phyloP scores from a whole-genome alignment of 1,139 yeast species.

The Candida sojae region DNA sequence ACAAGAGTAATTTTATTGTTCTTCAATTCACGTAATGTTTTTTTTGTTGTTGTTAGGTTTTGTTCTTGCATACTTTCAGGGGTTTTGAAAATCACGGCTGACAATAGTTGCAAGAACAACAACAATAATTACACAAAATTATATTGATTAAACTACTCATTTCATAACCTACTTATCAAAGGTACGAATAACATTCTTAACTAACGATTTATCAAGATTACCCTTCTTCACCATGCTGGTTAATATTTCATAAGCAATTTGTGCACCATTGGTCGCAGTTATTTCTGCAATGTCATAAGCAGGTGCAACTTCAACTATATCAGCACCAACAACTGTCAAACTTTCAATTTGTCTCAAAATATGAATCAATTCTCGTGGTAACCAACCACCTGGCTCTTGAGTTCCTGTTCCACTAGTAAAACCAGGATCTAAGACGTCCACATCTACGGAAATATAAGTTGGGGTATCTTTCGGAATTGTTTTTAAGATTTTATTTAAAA shows the following conservation, averaged over 20 bases:
- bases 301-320: slow-evolving; percentile 77
- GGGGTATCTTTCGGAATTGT: slow-evolving; percentile 59
- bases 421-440: slow-evolving; percentile 81
- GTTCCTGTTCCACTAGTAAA: slow-evolving; percentile 85
- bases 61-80: no score
- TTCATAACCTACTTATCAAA: slow-evolving; percentile 1
- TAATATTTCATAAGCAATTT: slow-evolving; percentile 66
- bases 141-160: no score
- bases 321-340: slow-evolving; percentile 73
- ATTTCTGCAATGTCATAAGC: slow-evolving; percentile 72
- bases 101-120: no score
- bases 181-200: slow-evolving; percentile 5
- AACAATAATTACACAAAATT: no score
- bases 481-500: slow-evolving; percentile 50
- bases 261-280: slow-evolving; percentile 78
- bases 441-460: slow-evolving; percentile 72
- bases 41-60: no score
- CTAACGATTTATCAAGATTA: slow-evolving; percentile 15
- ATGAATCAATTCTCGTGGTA: slow-evolving; percentile 71
- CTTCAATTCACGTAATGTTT: no score
- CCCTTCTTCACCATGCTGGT: slow-evolving; percentile 76
- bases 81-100: no score
- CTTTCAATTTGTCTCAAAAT: slow-evolving; percentile 59
- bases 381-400: slow-evolving; percentile 80
- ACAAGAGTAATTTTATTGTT: no score